phyloP scores from a whole-genome alignment of 139 green algal species.

The Chlorella sp. region DNA sequence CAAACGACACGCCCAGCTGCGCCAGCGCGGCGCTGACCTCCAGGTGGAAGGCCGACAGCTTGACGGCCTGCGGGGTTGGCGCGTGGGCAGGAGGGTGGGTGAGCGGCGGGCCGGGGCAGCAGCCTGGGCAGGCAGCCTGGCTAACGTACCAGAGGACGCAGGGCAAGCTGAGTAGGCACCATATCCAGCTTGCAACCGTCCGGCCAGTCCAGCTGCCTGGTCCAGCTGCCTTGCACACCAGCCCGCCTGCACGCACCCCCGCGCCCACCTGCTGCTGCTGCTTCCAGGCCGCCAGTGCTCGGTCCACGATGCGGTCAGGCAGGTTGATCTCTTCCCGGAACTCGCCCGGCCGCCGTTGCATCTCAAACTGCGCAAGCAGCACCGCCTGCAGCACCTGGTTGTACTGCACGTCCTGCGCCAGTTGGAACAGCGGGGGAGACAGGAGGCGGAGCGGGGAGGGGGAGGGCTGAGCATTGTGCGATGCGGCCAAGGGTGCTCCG shows the following conservation, averaged over 20 bases:
- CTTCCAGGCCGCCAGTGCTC: constrained; percentile 40
- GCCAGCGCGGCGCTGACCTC: constrained; percentile 48
- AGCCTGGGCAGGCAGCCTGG: not conserved
- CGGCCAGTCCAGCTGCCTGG: too few species aligned
- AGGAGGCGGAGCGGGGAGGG: not conserved
- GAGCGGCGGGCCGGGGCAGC: not conserved
- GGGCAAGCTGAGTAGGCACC: not conserved
- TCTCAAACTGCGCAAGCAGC: constrained; percentile 39
- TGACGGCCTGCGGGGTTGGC: constrained; percentile 22
- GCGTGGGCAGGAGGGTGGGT: not conserved
- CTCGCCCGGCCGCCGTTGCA: constrained; percentile 17
- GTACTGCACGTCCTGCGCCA: constrained; percentile 36
- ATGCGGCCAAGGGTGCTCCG: not conserved
- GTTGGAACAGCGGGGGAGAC: not conserved
- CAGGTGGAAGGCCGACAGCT: constrained; percentile 52
- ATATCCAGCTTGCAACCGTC: not conserved
- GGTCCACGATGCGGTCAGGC: constrained; percentile 42
- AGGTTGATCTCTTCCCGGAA: constrained; percentile 44
- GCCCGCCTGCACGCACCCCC: not conserved
- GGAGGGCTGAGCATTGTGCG: not conserved
- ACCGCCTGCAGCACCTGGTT: constrained; percentile 49
- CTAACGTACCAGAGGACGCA: not conserved
- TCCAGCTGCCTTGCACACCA: not conserved
- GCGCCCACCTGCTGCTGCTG: constrained; percentile 26
- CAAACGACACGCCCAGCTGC: constrained; percentile 49